Evolutionary conservation across 352 stramenopile species (phyloP), one percentile per base, ranked within the genome.

Genomic region (Pythium diclinum): DNA sequence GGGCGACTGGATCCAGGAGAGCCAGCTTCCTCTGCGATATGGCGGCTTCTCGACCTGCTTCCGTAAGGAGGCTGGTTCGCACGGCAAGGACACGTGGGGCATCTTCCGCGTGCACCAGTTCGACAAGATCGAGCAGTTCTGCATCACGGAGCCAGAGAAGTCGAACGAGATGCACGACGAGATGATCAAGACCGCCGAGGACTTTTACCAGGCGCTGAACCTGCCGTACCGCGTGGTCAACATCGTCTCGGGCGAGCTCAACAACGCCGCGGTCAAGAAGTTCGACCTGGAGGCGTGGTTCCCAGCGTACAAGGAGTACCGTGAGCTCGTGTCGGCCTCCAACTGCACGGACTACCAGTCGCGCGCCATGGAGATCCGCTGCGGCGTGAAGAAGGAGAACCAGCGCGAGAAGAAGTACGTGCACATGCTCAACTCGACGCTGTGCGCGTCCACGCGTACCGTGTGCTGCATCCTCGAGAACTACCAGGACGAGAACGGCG

Each of bases 21-120:
- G 79, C 77, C 70, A 82, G 53, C 69, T 94, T 63, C 85, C 85
- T 52, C 71, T 94, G 13, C 83, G 82, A n/a, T 94, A 95, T 75
- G 95, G 92, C n/a, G 97, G 97, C 38, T 97, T 99, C 69, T 99
- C 95, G 36, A 99, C 96, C n/a, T 99, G 97, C 72, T 99, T 99
- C 85, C 94, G 98, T 55, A 99, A 99, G 79, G 98, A 99, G 83
- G 97, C 97, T 13, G 98, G 98, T 33, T 97, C 89, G 52, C 97
- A 98, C 71, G 98, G 98, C 53, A 98, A 98, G 81, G 97, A 99
- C 79, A 99, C 98, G 71, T 99, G 97, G 87, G 98, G 98, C 47
- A 99, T 99, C 76, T 99, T 99, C 81, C 95, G 98, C 46, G 97
- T 99, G 7, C 98, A 99, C 86, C 98, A 99, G 83, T 99, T 99